phyloP scores from a whole-genome alignment of 805 yeast species.

The Saccharomyces mikatae region DNA sequence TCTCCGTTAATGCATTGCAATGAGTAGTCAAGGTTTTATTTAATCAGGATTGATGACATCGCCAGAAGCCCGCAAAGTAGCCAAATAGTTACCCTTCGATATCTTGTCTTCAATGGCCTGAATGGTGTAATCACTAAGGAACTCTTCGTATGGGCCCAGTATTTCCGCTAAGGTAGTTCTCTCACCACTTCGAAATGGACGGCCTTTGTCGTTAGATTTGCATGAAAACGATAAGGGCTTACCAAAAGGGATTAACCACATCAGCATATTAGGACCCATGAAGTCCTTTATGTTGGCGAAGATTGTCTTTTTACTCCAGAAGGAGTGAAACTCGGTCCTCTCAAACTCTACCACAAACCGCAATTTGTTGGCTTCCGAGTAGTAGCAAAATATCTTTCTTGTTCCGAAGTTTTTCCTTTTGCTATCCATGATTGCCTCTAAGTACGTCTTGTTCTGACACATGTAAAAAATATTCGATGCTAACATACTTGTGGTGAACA shows the following conservation, averaged over 20 bases:
- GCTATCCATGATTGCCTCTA: constrained; percentile 46
- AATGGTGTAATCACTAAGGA: constrained; percentile 2
- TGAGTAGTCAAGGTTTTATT: not conserved
- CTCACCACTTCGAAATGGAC: not conserved
- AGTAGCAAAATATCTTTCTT: constrained; percentile 21
- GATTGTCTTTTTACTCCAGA: constrained; percentile 19
- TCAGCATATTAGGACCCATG: constrained; percentile 23
- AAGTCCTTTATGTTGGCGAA: constrained; percentile 22
- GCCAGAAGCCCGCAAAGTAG: constrained; percentile 9
- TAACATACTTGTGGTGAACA: constrained; percentile 39
- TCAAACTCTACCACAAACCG: constrained; percentile 39
- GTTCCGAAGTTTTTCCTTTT: constrained; percentile 7
- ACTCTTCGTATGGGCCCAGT: constrained; percentile 8
- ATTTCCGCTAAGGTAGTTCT: not conserved
- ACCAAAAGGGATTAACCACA: constrained; percentile 29
- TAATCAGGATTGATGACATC: not conserved
- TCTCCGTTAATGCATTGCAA: not conserved
- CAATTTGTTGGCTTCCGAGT: constrained; percentile 25
- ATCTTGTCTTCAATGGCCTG: constrained; percentile 7
- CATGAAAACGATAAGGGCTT: not conserved
- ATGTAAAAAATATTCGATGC: constrained; percentile 40
- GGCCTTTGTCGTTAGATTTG: not conserved
- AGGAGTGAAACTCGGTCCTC: constrained; percentile 14
- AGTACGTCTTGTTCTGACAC: constrained; percentile 42
- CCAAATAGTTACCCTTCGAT: constrained; percentile 5